Base-by-base conservation (phyloP, 495 filamentous ascomycete genomes). In the Barbatosphaeria neglecta region DNA sequence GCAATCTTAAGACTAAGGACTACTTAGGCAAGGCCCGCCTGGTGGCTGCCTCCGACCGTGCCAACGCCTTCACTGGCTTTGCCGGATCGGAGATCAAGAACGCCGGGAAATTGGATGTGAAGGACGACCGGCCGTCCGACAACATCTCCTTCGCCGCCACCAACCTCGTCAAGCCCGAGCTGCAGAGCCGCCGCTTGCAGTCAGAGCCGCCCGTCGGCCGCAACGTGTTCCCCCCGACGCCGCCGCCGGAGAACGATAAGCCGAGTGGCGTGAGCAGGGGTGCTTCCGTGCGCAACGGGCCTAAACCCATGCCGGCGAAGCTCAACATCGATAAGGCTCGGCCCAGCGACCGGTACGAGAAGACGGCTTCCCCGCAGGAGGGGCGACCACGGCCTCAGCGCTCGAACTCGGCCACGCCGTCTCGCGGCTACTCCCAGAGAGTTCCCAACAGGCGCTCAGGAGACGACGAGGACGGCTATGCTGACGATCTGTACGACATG, bases 1-100 rank as follows among this genome's bases (percentile, higher is more conserved):
- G 90, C 63, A 99, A 99, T 55, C 73, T 99, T 52, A 93, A 95
- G 67, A 81, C 86, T 19, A 96, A 95, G 62, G 88, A 97, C 57
- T 99, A 99, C 59, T 78, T 99, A 4, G 92, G 92, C 25, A 97
- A 95, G 60, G 87, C 93, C 16, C 74, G 87, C 38, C 68, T 99
- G 37, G 83, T 99, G n/a, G 92, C 92, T 17, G 83, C 89, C n/a
- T 82, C 88, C 15, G 88, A 95, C 54, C 72, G 79, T 44, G 60
- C 65, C 56, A 86, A 88, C 64, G 77, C 81, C 15, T 87, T 84
- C 56, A 85, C 83, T 9, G 84, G 84, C 40, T 87, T 87, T 55
- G 70, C 80, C 42, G 84, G 83, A 37, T 70, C 82, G 7, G 86
- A 90, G 54, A 75, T 84, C 52, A 86, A 83, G 68, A 80, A 75